Conservation (phyloP, 805 yeast genomes). For the Jamesozyma jinghongensis region DNA sequence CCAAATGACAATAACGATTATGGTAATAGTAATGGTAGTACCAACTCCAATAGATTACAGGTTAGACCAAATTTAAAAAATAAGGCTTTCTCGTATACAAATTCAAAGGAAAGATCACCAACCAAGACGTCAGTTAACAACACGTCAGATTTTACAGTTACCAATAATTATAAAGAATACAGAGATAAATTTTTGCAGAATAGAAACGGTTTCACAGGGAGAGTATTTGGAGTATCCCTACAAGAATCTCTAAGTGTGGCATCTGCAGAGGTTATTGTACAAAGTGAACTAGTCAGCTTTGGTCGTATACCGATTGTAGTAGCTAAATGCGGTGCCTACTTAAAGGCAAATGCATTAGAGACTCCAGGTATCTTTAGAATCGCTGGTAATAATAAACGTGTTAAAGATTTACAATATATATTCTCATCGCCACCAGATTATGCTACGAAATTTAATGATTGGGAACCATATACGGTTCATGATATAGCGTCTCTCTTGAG, state of each 20-base stretch:
- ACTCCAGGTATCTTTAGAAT: slow-evolving; percentile 90
- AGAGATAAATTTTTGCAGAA: slow-evolving; percentile 33
- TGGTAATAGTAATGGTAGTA: background rate
- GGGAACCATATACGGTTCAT: slow-evolving; percentile 94
- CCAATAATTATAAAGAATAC: slow-evolving; percentile 23
- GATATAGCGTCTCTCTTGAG: slow-evolving; percentile 91
- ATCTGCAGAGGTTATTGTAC: slow-evolving; percentile 54
- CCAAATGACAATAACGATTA: background rate
- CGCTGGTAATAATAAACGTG: slow-evolving; percentile 83
- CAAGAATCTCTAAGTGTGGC: slow-evolving; percentile 58
- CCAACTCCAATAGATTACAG: background rate
- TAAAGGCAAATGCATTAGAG: slow-evolving; percentile 67
- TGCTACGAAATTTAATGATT: slow-evolving; percentile 67
- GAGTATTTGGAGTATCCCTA: slow-evolving; percentile 74
- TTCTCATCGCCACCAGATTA: slow-evolving; percentile 85
- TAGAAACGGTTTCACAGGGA: slow-evolving; percentile 33
- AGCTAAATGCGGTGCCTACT: slow-evolving; percentile 87
- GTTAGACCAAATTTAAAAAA: slow-evolving; percentile 10
- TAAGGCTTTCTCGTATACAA: slow-evolving; percentile 9
- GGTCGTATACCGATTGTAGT: slow-evolving; percentile 89
- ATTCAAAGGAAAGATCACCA: background rate
- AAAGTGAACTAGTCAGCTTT: slow-evolving; percentile 58
- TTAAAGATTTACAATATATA: slow-evolving; percentile 72
- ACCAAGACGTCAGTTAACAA: background rate
- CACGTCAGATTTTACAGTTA: background rate